A percentile compares a stretch with the other conserved stretches of the same genome.
Conservation (phyloP, 2,329 filamentous ascomycete species). For the Alternaria panax region DNA sequence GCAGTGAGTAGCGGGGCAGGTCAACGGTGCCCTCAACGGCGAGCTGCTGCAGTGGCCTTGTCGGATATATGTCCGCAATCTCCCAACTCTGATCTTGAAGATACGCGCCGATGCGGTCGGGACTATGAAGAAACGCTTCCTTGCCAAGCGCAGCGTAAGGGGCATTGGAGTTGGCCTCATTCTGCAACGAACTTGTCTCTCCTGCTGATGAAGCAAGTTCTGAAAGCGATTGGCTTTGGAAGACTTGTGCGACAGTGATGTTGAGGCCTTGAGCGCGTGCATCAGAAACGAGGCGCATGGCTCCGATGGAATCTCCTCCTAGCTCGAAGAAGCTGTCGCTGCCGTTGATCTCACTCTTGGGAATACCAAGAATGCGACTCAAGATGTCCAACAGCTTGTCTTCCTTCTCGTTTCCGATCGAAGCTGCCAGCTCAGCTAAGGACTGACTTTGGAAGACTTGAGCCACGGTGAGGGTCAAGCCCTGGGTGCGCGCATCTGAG, state of each 20-base stretch:
- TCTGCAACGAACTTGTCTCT: slow-evolving; percentile 38
- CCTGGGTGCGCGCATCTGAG: slow-evolving; percentile 46
- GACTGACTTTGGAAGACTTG: slow-evolving; percentile 55
- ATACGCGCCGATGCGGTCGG: slow-evolving; percentile 59
- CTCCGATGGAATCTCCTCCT: slow-evolving; percentile 57
- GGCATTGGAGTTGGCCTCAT: slow-evolving; percentile 39
- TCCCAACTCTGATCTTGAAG: slow-evolving; percentile 61
- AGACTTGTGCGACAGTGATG: slow-evolving; percentile 56
- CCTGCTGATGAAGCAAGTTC: slow-evolving; percentile 37
- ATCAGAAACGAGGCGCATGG: slow-evolving; percentile 55
- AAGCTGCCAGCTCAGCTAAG: slow-evolving; percentile 62
- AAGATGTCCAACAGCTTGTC: slow-evolving; percentile 39
- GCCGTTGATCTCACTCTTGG: slow-evolving; percentile 45
- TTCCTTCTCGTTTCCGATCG: slow-evolving; percentile 49
- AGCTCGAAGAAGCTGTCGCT: slow-evolving; percentile 56
- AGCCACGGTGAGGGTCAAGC: slow-evolving; percentile 51
- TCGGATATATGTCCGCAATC: slow-evolving; percentile 65
- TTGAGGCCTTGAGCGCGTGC: slow-evolving; percentile 47
- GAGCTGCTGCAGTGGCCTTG: slow-evolving; percentile 65
- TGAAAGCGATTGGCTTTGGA: slow-evolving; percentile 52
- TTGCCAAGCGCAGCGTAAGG: slow-evolving; percentile 61
- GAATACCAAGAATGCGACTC: slow-evolving; percentile 40
- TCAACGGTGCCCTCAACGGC: slow-evolving; percentile 66
- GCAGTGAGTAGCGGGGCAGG: slow-evolving; percentile 66
- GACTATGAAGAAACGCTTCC: slow-evolving; percentile 56